These are phyloP conservation scores for Botrytis deweyae DNA, from an alignment of 2,329 filamentous ascomycete genomes.

Conservation along the genomic window DNA sequence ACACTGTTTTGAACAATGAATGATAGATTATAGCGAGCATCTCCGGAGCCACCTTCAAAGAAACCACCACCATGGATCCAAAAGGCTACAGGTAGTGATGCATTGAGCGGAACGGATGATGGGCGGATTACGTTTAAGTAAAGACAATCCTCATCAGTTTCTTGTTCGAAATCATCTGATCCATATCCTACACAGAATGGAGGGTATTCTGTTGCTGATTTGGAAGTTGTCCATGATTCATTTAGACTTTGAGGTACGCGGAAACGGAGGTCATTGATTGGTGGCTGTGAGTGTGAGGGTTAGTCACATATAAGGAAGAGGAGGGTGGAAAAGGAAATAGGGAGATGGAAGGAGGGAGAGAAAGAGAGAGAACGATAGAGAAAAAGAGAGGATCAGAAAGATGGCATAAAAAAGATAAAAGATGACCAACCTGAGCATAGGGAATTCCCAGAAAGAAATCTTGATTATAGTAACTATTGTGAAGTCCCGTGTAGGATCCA, in stretches of 20 bases:
- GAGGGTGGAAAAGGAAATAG: not conserved
- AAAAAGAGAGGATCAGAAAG: no score
- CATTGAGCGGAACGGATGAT: constrained; percentile 23
- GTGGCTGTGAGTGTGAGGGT: constrained; percentile 25
- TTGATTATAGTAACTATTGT: constrained; percentile 30
- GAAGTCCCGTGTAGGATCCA: constrained; percentile 30
- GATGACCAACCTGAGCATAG: constrained; percentile 27
- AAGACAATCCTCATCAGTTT: constrained; percentile 50
- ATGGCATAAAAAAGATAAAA: not conserved
- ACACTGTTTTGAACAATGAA: constrained; percentile 41
- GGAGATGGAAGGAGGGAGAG: not conserved
- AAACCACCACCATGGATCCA: constrained; percentile 55
- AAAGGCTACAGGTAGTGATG: constrained; percentile 49
- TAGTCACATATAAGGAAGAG: not conserved
- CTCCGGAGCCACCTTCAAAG: constrained; percentile 36
- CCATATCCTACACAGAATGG: constrained; percentile 35
- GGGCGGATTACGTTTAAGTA: constrained; percentile 56
- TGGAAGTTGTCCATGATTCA: constrained; percentile 25
- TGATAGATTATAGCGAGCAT: constrained; percentile 30
- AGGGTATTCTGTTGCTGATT: constrained; percentile 26
- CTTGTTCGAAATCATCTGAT: constrained; percentile 27
- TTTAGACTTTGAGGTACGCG: constrained; percentile 29
- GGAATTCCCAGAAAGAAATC: constrained; percentile 35
- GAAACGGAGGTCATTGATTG: constrained; percentile 31
- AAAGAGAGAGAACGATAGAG: not conserved